Evolutionary conservation across 169 alveolate species (phyloP), one percentile per base, ranked within the genome.

Genomic region (Perkinsus marinus): DNA sequence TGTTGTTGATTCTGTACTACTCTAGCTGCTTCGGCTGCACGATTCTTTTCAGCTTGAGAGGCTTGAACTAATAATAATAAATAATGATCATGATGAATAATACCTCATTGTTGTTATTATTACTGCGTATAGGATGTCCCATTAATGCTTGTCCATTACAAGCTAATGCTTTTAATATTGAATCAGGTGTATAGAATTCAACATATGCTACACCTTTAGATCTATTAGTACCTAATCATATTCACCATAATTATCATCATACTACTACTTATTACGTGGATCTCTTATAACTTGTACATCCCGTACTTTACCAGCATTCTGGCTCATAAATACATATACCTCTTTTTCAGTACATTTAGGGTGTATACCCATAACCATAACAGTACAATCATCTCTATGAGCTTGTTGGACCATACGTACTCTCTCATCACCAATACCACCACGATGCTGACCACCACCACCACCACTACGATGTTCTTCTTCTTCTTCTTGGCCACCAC

Each of bases 11-110:
- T 95, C 92, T 94, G 97, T 38, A 92, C 94, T 69, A 93, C 94
- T 93, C 96, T 97, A 22, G 97, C 96, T 3, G 99, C 99, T 89
- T 96, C 95, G 9, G 99, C 99, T 57, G 99, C 98, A 92, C 99
- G 95, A 94, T 98, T 98, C 95, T 98, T 98, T 94, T 98, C 99
- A 19, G 99, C 99, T 94, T 98, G 98, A 30, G 99, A 97, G n/a
- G 99, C 96, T 92, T 97, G 97, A 39, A 98, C 97, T 39, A 16
- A 57, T 57, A 16, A 57, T 16, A 57, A 57, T 16, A 57, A 57
- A 13, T 30, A 19, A 57, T 57, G 46, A 10, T 41, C 19, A 10
- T 41, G 46, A 10, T 41, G 46, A 10, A 10, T 41, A 10, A 41
- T 41, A 41, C 10, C 46, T 57, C 22, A 16, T 26, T 57, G 34